phyloP scores from a whole-genome alignment of 768 basidiomycete genomes.

The Boletus edulis region DNA sequence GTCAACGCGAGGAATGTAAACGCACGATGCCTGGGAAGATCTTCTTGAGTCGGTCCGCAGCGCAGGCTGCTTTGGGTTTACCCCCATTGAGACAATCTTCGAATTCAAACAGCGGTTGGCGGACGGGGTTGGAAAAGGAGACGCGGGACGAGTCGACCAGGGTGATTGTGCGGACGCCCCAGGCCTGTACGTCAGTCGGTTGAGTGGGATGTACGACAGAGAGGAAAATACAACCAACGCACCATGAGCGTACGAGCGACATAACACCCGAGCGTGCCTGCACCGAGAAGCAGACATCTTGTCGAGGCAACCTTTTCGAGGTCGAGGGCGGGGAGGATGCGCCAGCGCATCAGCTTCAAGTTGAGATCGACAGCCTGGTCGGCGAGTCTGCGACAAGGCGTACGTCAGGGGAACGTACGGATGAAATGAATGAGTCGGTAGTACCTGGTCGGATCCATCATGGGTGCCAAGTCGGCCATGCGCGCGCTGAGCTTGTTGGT shows the following conservation, averaged over 20 bases:
- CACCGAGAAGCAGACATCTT: conserved; percentile 83
- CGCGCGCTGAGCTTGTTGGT: conserved; percentile 82
- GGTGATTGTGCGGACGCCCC: conserved; percentile 94
- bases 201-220: not conserved
- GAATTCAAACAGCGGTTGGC: conserved; percentile 96
- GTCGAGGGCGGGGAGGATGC: conserved; percentile 86
- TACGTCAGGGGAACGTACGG: not conserved
- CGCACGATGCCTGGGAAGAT: conserved; percentile 92
- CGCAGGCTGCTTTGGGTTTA: conserved; percentile 89
- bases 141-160: conserved; percentile 90
- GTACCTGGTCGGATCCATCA: conserved; percentile 91
- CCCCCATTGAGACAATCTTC: conserved; percentile 91
- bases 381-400: conserved; percentile 57
- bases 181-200: conserved; percentile 55
- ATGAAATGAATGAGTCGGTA: not conserved
- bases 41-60: conserved; percentile 79
- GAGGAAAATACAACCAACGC: not conserved
- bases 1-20: conserved; percentile 5
- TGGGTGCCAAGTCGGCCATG: conserved; percentile 86
- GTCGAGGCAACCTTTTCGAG: conserved; percentile 83
- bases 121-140: conserved; percentile 96
- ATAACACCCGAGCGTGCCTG: conserved; percentile 96
- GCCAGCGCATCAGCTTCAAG: conserved; percentile 96
- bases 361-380: conserved; percentile 98
- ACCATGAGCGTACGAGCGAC: conserved; percentile 90